Conservation (phyloP, 1,139 yeast species). For the Candida pseudoviswanathii region DNA sequence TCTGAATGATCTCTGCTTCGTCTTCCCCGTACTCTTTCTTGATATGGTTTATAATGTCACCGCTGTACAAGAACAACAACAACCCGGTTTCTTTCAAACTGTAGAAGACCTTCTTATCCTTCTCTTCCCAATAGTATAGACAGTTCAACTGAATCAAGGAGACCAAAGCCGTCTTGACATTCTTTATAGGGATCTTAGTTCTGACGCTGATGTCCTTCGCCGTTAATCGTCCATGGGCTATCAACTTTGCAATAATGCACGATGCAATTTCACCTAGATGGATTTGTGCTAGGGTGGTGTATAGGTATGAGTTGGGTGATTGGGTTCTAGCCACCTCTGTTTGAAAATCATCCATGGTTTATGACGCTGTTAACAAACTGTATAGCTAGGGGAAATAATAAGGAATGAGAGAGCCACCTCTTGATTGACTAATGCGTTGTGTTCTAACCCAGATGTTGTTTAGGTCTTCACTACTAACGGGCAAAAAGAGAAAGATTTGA, state of each 20-base stretch:
- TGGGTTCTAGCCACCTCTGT: conserved; percentile 40
- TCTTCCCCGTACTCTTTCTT: conserved; percentile 42
- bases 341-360: conserved; percentile 17
- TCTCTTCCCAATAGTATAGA: conserved; percentile 54
- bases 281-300: conserved; percentile 52
- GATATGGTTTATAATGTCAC: conserved; percentile 66
- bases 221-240: conserved; percentile 61
- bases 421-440: too few relatives aligned
- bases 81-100: conserved; percentile 67
- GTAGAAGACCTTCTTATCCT: conserved; percentile 50
- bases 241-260: conserved; percentile 51
- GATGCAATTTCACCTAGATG: conserved; percentile 71
- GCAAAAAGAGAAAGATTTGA: background rate
- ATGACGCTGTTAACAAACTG: background rate
- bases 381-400: too few relatives aligned
- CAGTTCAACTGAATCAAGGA: conserved; percentile 69
- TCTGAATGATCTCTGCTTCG: conserved; percentile 73
- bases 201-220: conserved; percentile 48
- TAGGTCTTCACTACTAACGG: background rate
- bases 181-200: conserved; percentile 42
- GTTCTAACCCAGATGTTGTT: background rate
- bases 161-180: conserved; percentile 60
- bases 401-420: too few relatives aligned
- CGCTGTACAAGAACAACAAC: conserved; percentile 68
- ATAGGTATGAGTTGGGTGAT: conserved; percentile 64